Percentiles rank a stretch among this genome's conserved stretches.
These are phyloP conservation scores for Colletotrichum filicis DNA, from an alignment of 2,329 filamentous ascomycete species.

Conservation along the genomic window DNA sequence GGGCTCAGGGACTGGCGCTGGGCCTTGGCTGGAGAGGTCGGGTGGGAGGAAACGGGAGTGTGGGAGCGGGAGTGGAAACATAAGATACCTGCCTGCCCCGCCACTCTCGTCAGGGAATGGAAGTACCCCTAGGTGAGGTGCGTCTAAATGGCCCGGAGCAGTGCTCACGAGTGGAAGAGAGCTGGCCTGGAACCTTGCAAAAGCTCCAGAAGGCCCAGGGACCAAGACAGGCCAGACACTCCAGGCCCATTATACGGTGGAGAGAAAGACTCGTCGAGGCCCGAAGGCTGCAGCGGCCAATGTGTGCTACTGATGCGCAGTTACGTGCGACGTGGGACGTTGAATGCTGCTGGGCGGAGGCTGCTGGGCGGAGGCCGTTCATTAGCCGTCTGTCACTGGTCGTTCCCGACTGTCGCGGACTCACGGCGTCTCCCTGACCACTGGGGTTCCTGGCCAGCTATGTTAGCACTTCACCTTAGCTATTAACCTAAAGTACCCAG, in stretches of 20 bases:
- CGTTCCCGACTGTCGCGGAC: background rate
- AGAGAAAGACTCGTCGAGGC: slow-evolving; percentile 28
- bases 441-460: background rate
- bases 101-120: background rate
- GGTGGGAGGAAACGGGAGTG: slow-evolving; percentile 11
- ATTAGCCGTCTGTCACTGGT: slow-evolving; percentile 5
- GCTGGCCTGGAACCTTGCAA: background rate
- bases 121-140: background rate
- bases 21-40: background rate
- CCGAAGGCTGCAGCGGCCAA: slow-evolving; percentile 18
- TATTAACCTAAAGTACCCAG: background rate
- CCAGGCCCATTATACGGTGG: slow-evolving; percentile 9
- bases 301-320: slow-evolving; percentile 28
- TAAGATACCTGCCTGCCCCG: background rate
- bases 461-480: background rate
- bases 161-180: background rate
- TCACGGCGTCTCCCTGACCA: background rate
- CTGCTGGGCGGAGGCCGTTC: background rate
- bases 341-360: background rate
- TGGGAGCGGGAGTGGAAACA: slow-evolving; percentile 27
- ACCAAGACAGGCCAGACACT: slow-evolving; percentile 13
- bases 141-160: background rate
- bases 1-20: background rate
- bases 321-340: slow-evolving; percentile 32
- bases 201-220: background rate